A percentile compares a stretch with the other conserved stretches of the same genome.
Conservation (phyloP, 148 eudicot species). For the Pharnaceum exiguum region DNA sequence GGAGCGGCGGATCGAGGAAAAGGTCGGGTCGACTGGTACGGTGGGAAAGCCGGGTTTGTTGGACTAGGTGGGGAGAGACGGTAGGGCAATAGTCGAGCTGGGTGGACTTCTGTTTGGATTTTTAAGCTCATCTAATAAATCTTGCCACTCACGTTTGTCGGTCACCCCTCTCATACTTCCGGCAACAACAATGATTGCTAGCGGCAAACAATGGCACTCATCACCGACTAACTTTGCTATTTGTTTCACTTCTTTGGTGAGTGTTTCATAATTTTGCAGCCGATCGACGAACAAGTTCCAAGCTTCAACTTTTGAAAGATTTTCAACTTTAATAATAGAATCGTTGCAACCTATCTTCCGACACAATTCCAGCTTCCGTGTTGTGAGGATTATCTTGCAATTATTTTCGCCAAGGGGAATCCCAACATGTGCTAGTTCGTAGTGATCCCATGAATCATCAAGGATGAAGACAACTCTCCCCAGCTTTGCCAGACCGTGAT, state of each 20-base stretch:
- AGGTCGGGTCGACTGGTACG: too few relatives aligned
- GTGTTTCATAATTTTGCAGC: conserved; percentile 3
- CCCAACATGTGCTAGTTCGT: conserved; percentile 16
- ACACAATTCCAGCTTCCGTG: conserved; percentile 29
- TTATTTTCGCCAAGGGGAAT: conserved; percentile 17
- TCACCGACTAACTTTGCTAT: conserved; percentile 19
- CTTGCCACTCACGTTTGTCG: conserved; percentile 22
- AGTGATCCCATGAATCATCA: conserved; percentile 29
- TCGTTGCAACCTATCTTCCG: conserved; percentile 17
- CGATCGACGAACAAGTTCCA: conserved; percentile 22
- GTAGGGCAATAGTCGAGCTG: too few relatives aligned
- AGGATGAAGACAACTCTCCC: conserved; percentile 22
- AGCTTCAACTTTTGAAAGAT: conserved; percentile 24
- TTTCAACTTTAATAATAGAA: conserved; percentile 19
- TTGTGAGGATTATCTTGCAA: conserved; percentile 26
- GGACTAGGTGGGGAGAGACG: too few relatives aligned
- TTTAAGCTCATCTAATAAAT: conserved; percentile 14
- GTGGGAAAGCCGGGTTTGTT: too few relatives aligned
- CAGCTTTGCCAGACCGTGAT: not conserved
- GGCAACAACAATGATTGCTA: conserved; percentile 24
- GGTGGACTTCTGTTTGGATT: conserved; percentile 15
- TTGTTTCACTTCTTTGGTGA: conserved; percentile 6
- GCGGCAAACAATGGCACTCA: conserved; percentile 31
- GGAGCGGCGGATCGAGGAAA: too few relatives aligned
- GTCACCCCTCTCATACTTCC: conserved; percentile 31